Evolutionary conservation across 768 basidiomycete species (phyloP).

Genomic region (Hericium alpestre): DNA sequence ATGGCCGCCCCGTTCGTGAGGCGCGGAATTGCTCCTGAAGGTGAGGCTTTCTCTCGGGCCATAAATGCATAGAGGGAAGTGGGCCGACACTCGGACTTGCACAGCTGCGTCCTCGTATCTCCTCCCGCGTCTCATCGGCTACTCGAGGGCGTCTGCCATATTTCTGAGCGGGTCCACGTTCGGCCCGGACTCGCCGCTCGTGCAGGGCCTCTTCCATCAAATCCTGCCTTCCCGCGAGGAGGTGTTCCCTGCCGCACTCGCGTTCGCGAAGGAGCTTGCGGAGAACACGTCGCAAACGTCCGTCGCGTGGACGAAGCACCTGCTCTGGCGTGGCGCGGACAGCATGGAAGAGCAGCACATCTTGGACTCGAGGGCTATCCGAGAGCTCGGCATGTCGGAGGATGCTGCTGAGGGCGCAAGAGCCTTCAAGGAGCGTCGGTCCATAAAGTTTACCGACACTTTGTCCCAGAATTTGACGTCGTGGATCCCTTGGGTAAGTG

Average conservation of each 20-base stretch:
- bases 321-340: slow-evolving; percentile 40
- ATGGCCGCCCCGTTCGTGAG: slow-evolving; percentile 40
- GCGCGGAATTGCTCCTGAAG: slow-evolving; percentile 39
- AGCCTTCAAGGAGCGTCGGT: slow-evolving; percentile 39
- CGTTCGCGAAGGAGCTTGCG: slow-evolving; percentile 41
- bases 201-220: slow-evolving; percentile 35
- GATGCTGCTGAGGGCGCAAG: slow-evolving; percentile 39
- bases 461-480: slow-evolving; percentile 29
- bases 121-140: slow-evolving; percentile 44
- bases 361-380: slow-evolving; percentile 39
- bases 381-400: slow-evolving; percentile 24
- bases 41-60: slow-evolving; percentile 15
- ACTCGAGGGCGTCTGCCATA: slow-evolving; percentile 40
- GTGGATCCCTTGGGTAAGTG: slow-evolving; percentile 45
- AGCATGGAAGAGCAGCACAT: slow-evolving; percentile 45
- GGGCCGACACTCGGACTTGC: not conserved
- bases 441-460: slow-evolving; percentile 34
- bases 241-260: slow-evolving; percentile 41
- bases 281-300: slow-evolving; percentile 40
- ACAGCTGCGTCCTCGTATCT: slow-evolving; percentile 34
- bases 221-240: slow-evolving; percentile 38
- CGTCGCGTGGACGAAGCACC: slow-evolving; percentile 39
- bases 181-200: slow-evolving; percentile 32
- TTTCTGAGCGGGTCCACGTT: slow-evolving; percentile 38
- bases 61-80: too few relatives aligned